Conservation (phyloP, 129 eudicot species). For the Smallanthus sonchifolius region DNA sequence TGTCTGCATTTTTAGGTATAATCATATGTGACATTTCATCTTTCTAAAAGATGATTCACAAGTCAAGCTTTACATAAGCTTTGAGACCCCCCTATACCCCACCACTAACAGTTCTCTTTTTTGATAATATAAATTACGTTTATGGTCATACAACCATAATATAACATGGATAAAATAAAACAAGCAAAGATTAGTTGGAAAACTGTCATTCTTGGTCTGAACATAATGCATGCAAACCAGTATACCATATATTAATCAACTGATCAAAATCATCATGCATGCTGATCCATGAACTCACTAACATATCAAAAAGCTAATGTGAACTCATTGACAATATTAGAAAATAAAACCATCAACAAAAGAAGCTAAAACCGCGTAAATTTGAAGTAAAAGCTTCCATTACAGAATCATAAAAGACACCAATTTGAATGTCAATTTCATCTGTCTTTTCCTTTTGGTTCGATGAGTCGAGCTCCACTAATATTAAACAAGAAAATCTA, state of each 20-base stretch:
- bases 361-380: slow-evolving; percentile 33
- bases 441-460: slow-evolving; percentile 24
- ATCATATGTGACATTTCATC: background rate
- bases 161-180: background rate
- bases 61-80: background rate
- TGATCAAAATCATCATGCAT: slow-evolving; percentile 24
- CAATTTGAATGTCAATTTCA: slow-evolving; percentile 7
- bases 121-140: background rate
- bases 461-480: slow-evolving; percentile 46
- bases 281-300: slow-evolving; percentile 37
- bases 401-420: slow-evolving; percentile 31
- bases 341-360: slow-evolving; percentile 11
- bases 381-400: slow-evolving; percentile 18
- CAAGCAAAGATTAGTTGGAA: slow-evolving; percentile 1
- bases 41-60: background rate
- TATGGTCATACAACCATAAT: background rate
- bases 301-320: slow-evolving; percentile 29
- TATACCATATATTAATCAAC: slow-evolving; percentile 8
- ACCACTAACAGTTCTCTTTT: background rate
- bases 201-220: background rate
- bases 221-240: slow-evolving; percentile 14
- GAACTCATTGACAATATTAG: slow-evolving; percentile 29
- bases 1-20: background rate
- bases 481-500: slow-evolving; percentile 7
- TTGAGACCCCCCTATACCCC: slow-evolving; percentile 4